Evolutionary conservation across 2,329 filamentous ascomycete species (phyloP).

Genomic region (Herpomyces periplanetae): DNA sequence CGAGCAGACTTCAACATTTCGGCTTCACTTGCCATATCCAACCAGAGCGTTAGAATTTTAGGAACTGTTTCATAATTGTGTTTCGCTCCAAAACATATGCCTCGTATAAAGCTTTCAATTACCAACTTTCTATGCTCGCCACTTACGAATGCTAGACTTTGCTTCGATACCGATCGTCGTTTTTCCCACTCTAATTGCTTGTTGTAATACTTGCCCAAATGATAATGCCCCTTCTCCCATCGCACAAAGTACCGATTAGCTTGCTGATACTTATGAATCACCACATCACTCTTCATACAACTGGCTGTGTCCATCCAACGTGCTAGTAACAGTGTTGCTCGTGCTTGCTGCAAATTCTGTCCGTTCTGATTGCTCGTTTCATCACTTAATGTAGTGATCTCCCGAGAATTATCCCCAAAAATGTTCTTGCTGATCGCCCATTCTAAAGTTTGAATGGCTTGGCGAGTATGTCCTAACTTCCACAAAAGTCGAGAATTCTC

Average conservation of each 20-base stretch:
- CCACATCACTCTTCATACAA: conserved; percentile 43
- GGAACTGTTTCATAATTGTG: conserved; percentile 84
- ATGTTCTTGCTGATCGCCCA: conserved; percentile 44
- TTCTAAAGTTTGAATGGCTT: conserved; percentile 67
- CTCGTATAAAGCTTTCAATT: conserved; percentile 67
- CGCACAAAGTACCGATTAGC: conserved; percentile 25
- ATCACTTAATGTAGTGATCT: not conserved
- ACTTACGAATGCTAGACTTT: conserved; percentile 16
- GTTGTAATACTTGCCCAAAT: conserved; percentile 83
- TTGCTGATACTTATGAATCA: conserved; percentile 44
- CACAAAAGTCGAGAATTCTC: conserved; percentile 75
- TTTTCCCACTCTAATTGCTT: conserved; percentile 75
- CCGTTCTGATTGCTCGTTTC: conserved; percentile 10
- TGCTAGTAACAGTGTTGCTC: conserved; percentile 53
- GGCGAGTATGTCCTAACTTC: conserved; percentile 67
- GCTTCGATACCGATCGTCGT: conserved; percentile 28
- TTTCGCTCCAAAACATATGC: conserved; percentile 56
- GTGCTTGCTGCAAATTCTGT: conserved; percentile 18
- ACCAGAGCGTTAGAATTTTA: conserved; percentile 63
- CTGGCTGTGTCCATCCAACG: conserved; percentile 93
- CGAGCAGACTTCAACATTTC: conserved; percentile 10
- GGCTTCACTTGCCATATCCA: conserved; percentile 46
- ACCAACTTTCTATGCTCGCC: conserved; percentile 61
- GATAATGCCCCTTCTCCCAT: conserved; percentile 95
- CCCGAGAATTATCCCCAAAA: conserved; percentile 12